phyloP scores from a whole-genome alignment of 192 early-diverging fungal genomes.

The Chytriomyces hyalinus region DNA sequence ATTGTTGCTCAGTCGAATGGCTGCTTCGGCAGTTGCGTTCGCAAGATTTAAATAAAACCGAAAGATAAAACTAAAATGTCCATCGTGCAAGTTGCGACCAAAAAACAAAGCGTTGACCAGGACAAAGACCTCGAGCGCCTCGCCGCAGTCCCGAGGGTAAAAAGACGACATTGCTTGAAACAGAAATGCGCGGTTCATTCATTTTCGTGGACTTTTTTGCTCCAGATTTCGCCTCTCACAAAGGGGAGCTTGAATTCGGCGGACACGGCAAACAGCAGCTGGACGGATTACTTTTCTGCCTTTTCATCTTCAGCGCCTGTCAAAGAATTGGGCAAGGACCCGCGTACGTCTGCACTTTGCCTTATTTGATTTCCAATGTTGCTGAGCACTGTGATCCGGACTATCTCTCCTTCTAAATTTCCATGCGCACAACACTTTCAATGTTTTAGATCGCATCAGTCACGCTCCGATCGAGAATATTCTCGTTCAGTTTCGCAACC shows the following conservation, averaged over 20 bases:
- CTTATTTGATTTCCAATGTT: not conserved
- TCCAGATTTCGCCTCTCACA: not conserved
- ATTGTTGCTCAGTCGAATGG: too few species aligned
- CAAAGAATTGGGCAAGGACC: not conserved
- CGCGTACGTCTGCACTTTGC: not conserved
- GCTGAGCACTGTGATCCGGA: not conserved
- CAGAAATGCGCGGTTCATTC: not conserved
- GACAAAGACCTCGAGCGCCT: slow-evolving; percentile 16
- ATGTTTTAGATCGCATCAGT: not conserved
- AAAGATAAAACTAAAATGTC: not conserved
- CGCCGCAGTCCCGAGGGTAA: slow-evolving; percentile 25
- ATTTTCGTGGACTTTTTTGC: not conserved
- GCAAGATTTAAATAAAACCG: not conserved
- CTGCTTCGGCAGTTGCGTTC: too few species aligned
- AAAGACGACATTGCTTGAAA: not conserved
- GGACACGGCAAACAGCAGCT: slow-evolving; percentile 1
- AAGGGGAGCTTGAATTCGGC: not conserved
- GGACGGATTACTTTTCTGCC: slow-evolving; percentile 12
- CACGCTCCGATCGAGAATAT: slow-evolving; percentile 6
- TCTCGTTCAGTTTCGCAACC: not conserved
- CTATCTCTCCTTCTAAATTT: not conserved
- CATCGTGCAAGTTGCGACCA: not conserved
- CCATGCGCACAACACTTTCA: not conserved
- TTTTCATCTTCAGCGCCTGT: not conserved
- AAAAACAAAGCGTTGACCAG: not conserved